These are phyloP conservation scores for Venturia nashicola DNA, from an alignment of 2,329 filamentous ascomycete species.

Conservation along the genomic window DNA sequence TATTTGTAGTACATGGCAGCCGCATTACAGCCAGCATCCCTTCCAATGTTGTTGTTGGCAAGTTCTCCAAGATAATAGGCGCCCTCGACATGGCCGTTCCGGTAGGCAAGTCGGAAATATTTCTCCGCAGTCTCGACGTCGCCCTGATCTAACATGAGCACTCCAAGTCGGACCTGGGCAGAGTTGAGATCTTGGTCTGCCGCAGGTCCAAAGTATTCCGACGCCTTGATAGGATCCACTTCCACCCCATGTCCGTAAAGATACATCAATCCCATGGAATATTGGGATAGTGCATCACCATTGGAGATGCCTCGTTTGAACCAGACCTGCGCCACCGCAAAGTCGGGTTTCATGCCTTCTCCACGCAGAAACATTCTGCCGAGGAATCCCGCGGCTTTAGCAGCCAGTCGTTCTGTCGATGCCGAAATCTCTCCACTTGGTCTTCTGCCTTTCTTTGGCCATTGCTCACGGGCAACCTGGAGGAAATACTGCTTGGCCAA, in stretches of 20 bases:
- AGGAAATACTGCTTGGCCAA: conserved; percentile 72
- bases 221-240: conserved; percentile 58
- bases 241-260: conserved; percentile 63
- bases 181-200: conserved; percentile 72
- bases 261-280: conserved; percentile 73
- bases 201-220: conserved; percentile 63
- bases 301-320: conserved; percentile 66
- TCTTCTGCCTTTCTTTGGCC: conserved; percentile 67
- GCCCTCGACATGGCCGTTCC: conserved; percentile 75
- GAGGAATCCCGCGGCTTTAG: conserved; percentile 75
- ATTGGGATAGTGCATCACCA: conserved; percentile 73
- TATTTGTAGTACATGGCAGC: conserved; percentile 80
- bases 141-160: conserved; percentile 78
- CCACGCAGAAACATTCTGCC: conserved; percentile 84
- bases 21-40: conserved; percentile 64
- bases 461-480: conserved; percentile 67
- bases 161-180: conserved; percentile 71
- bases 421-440: conserved; percentile 56
- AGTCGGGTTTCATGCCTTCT: conserved; percentile 72
- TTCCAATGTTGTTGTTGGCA: conserved; percentile 65
- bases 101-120: conserved; percentile 78
- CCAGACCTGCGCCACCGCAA: conserved; percentile 65
- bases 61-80: conserved; percentile 89
- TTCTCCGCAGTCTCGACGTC: conserved; percentile 67
- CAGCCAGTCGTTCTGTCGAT: conserved; percentile 64